Base-by-base conservation (phyloP, 2,329 filamentous ascomycete species). In the Tolypocladium amazonense region DNA sequence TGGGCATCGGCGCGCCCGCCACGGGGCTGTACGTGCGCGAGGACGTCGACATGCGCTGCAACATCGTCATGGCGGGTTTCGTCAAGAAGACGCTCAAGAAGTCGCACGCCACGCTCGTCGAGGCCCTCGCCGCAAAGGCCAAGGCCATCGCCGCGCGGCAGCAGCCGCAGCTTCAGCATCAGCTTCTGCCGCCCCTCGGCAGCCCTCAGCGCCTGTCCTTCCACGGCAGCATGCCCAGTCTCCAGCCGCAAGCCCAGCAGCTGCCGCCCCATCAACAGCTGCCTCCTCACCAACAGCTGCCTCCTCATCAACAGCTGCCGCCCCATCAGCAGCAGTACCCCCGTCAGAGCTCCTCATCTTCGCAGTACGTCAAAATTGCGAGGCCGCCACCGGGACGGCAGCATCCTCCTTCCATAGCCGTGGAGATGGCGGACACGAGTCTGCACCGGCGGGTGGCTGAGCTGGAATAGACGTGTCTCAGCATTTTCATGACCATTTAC, bases 61-160 rank as follows among this genome's bases (percentile, higher is more conserved):
- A 92, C 67, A 76, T 91, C 60, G 77, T 94, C 63, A 82, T 94
- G 76, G 81, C 86, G 0, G 75, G 77, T 9, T 95, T 95, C 68
- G 88, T 96, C 61, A 92, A 89, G 78, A 89, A 86, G 74, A 94
- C 89, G 18, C 80, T 95, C 54, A 89, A 89, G 67, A 89, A 88
- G 68, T 84, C 89, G 0, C 90, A 95, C 67, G 80, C 78, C 12
- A 77, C 81, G 3, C 79, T 96, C 4, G 88, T 93, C 2, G 84
- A 88, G 4, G 75, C 80, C n/a, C 73, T 90, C n/a, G 59, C 66
- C 20, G 60, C 56, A 9, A 72, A 82, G 33, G 75, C 67, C 18
- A 35, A 4, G 3, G 1, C 1, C 15, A 33, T 54, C 15, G 47
- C 35, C 23, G 27, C 39, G 0, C 27, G 12, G 1, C 41, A 37